Percentiles rank a stretch among this genome's conserved stretches.
Evolutionary conservation across 2,329 filamentous ascomycete species (phyloP).

Genomic region (Alternaria sp.): DNA sequence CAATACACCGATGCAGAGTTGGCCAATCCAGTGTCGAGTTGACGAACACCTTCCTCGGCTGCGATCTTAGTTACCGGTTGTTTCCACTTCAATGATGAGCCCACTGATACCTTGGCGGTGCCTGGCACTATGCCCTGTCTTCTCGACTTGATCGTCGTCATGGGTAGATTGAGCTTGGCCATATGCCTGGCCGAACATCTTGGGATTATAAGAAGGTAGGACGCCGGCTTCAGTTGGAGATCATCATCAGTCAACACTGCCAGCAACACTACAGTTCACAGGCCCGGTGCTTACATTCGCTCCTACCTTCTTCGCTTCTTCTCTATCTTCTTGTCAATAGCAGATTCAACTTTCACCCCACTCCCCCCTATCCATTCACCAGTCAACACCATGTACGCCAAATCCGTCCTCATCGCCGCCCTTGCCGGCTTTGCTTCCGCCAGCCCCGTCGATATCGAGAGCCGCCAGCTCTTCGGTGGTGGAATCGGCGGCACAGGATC

Average conservation of each 20-base stretch:
- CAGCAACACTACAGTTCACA: background rate
- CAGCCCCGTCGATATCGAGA: slow-evolving; percentile 32
- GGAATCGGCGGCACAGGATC: slow-evolving; percentile 22
- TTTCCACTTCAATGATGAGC: background rate
- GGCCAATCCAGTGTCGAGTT: slow-evolving; percentile 4
- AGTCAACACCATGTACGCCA: slow-evolving; percentile 31
- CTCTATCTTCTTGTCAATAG: background rate
- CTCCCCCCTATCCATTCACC: background rate
- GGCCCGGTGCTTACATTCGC: slow-evolving; percentile 1
- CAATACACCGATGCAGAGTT: background rate
- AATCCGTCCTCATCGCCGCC: slow-evolving; percentile 28
- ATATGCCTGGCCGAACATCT: background rate
- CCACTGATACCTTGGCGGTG: slow-evolving; percentile 4
- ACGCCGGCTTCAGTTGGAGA: background rate
- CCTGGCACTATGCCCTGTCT: background rate
- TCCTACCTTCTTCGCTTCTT: slow-evolving; percentile 2
- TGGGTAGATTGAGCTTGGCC: background rate
- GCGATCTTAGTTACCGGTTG: background rate
- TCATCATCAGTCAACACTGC: slow-evolving; percentile 3
- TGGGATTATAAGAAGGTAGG: slow-evolving; percentile 5
- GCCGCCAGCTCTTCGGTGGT: slow-evolving; percentile 24
- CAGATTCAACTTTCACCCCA: background rate
- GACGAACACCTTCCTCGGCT: slow-evolving; percentile 12
- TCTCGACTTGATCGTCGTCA: background rate
- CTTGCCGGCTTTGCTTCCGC: slow-evolving; percentile 29